Percentiles rank a stretch among this genome's conserved stretches.
phyloP scores from a whole-genome alignment of 495 filamentous ascomycete species.

The Penicillium verhagenii region DNA sequence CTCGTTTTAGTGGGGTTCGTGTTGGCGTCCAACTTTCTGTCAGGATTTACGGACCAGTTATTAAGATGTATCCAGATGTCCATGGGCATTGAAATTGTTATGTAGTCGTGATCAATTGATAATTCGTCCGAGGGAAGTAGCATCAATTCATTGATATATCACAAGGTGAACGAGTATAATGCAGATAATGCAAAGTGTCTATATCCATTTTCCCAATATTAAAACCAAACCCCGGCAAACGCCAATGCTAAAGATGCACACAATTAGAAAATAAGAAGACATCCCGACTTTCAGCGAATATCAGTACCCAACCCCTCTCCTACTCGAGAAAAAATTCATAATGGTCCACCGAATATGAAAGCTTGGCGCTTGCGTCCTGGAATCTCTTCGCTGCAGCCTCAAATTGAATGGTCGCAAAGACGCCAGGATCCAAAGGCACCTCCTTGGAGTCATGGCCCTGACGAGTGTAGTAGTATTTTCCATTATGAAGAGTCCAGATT shows the following conservation, averaged over 20 bases:
- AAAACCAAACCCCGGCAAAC: neutral
- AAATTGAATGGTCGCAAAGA: conserved; percentile 22
- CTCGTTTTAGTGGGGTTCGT: too few species aligned
- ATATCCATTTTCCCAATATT: neutral
- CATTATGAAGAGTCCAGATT: conserved; percentile 38
- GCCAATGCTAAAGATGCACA: conserved; percentile 20
- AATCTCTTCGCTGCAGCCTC: conserved; percentile 16
- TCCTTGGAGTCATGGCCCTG: conserved; percentile 37
- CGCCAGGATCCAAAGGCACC: conserved; percentile 24
- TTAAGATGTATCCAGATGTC: too few species aligned
- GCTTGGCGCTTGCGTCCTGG: conserved; percentile 17
- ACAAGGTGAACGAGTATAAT: too few species aligned
- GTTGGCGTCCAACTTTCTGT: too few species aligned
- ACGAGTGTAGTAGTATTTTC: conserved; percentile 44
- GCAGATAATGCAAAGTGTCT: too few species aligned
- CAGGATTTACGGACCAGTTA: too few species aligned
- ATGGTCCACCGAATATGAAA: conserved; percentile 15
- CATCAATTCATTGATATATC: too few species aligned
- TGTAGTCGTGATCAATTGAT: too few species aligned
- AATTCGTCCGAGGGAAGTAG: too few species aligned
- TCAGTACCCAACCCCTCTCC: neutral
- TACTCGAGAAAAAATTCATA: conserved; percentile 25
- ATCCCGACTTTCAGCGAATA: neutral
- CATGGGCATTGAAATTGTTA: too few species aligned
- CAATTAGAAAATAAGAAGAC: neutral